Conservation (phyloP, 2,329 filamentous ascomycete species). For the Penicillium capsulatum region DNA sequence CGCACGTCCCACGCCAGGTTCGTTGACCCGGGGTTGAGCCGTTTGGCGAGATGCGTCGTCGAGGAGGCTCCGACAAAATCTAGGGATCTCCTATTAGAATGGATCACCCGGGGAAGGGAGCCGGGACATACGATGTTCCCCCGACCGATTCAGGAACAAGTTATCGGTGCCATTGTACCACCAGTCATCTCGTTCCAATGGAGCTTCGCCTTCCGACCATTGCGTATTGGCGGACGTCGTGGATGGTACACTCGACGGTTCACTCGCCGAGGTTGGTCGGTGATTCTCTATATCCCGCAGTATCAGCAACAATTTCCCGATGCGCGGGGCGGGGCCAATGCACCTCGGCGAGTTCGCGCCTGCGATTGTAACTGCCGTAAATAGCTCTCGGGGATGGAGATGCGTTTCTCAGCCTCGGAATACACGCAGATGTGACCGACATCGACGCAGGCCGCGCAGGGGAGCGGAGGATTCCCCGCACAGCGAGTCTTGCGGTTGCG, state of each 20-base stretch:
- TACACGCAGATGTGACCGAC: constrained; percentile 33
- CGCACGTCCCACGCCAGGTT: constrained; percentile 37
- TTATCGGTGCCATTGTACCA: constrained; percentile 39
- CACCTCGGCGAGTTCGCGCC: constrained; percentile 20
- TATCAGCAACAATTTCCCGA: too few species aligned
- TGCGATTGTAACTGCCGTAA: constrained; percentile 34
- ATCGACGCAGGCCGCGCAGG: constrained; percentile 34
- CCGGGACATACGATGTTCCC: constrained; percentile 31
- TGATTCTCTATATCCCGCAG: too few species aligned
- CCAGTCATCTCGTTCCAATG: constrained; percentile 36
- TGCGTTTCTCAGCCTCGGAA: constrained; percentile 35
- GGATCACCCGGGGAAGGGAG: too few species aligned
- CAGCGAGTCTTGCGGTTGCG: constrained; percentile 36
- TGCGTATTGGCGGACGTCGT: constrained; percentile 17
- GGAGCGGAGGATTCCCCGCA: constrained; percentile 32
- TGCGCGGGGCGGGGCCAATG: too few species aligned
- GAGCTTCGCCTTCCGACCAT: constrained; percentile 18
- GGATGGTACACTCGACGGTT: constrained; percentile 11
- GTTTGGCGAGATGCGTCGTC: constrained; percentile 35
- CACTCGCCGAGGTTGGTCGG: too few species aligned
- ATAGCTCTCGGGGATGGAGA: constrained; percentile 36
- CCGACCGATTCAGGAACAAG: constrained; percentile 33
- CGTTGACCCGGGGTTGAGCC: constrained; percentile 31
- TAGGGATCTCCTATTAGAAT: constrained; percentile 4
- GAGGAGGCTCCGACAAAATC: constrained; percentile 35